These are phyloP conservation scores for Sporothrix euskadiensis DNA, from an alignment of 2,329 filamentous ascomycete species.

Conservation along the genomic window DNA sequence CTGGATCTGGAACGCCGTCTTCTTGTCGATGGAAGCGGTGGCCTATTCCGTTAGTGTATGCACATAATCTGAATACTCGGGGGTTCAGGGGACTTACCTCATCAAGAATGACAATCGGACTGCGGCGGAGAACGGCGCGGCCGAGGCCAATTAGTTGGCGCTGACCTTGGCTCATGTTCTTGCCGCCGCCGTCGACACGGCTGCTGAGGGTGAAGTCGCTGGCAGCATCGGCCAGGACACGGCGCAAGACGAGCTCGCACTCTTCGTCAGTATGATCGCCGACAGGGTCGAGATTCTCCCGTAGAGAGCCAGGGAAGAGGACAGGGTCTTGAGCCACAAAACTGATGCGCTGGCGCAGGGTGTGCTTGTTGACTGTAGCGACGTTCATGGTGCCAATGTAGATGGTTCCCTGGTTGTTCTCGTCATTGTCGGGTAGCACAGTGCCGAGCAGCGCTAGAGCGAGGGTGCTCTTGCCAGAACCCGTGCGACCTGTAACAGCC, in stretches of 20 bases:
- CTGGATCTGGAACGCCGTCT: conserved; percentile 60
- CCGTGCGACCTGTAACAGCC: conserved; percentile 76
- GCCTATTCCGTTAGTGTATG: conserved; percentile 40
- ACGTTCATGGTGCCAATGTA: conserved; percentile 57
- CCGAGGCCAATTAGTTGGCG: conserved; percentile 63
- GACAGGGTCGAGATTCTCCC: conserved; percentile 69
- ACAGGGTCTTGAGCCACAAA: conserved; percentile 67
- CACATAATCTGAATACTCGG: background rate
- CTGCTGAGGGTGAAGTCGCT: conserved; percentile 47
- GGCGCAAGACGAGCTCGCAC: conserved; percentile 54
- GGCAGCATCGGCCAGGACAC: conserved; percentile 53
- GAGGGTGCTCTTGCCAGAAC: conserved; percentile 82
- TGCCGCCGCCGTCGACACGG: conserved; percentile 59
- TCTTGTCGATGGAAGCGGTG: conserved; percentile 62
- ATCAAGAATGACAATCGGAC: conserved; percentile 63
- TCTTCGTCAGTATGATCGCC: conserved; percentile 56
- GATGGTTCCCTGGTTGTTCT: conserved; percentile 48
- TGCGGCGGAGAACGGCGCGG: conserved; percentile 59
- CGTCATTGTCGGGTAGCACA: conserved; percentile 48
- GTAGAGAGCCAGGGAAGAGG: conserved; percentile 59
- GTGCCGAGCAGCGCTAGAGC: conserved; percentile 61
- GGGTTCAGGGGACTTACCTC: conserved; percentile 41
- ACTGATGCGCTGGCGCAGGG: conserved; percentile 58
- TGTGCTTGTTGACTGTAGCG: conserved; percentile 54
- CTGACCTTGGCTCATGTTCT: conserved; percentile 64